Evolutionary conservation across 2,329 filamentous ascomycete genomes (phyloP).

Genomic region (Zarea fungicola): DNA sequence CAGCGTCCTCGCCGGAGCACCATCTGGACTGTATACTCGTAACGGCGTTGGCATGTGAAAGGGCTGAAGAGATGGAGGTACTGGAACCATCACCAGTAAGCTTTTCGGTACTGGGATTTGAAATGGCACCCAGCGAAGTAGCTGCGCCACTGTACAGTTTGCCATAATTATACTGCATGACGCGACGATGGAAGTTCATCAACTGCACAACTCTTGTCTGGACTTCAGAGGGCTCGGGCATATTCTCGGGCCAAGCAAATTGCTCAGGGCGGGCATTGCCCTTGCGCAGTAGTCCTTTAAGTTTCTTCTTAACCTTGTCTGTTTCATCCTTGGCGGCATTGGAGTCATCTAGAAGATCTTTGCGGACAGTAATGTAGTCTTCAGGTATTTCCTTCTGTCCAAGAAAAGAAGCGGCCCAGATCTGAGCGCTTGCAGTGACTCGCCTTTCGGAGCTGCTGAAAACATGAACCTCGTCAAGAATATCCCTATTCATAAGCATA

Average conservation of each 20-base stretch:
- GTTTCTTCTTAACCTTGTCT: slow-evolving; percentile 99
- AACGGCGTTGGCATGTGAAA: slow-evolving; percentile 58
- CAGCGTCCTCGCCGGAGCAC: slow-evolving; percentile 94
- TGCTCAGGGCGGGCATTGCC: slow-evolving; percentile 91
- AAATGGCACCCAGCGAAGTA: slow-evolving; percentile 55
- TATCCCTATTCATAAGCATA: slow-evolving; percentile 84
- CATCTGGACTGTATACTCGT: slow-evolving; percentile 79
- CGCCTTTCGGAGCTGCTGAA: slow-evolving; percentile 94
- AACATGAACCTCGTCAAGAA: slow-evolving; percentile 86
- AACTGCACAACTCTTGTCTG: slow-evolving; percentile 87
- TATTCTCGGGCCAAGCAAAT: slow-evolving; percentile 96
- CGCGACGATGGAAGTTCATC: slow-evolving; percentile 94
- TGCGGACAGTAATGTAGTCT: slow-evolving; percentile 84
- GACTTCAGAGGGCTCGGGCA: slow-evolving; percentile 90
- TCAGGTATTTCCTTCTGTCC: slow-evolving; percentile 78
- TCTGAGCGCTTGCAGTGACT: slow-evolving; percentile 93
- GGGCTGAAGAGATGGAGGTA: slow-evolving; percentile 41
- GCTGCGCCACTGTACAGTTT: slow-evolving; percentile 67
- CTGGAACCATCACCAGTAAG: slow-evolving; percentile 35
- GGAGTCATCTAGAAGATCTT: slow-evolving; percentile 92
- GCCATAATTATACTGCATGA: slow-evolving; percentile 91
- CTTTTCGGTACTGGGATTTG: slow-evolving; percentile 45
- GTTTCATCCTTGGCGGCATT: slow-evolving; percentile 99
- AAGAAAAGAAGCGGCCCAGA: slow-evolving; percentile 87
- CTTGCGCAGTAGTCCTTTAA: slow-evolving; percentile 85